Evolutionary conservation across 345 rosid species (phyloP).

Genomic region (Hibiscus mutabilis): DNA sequence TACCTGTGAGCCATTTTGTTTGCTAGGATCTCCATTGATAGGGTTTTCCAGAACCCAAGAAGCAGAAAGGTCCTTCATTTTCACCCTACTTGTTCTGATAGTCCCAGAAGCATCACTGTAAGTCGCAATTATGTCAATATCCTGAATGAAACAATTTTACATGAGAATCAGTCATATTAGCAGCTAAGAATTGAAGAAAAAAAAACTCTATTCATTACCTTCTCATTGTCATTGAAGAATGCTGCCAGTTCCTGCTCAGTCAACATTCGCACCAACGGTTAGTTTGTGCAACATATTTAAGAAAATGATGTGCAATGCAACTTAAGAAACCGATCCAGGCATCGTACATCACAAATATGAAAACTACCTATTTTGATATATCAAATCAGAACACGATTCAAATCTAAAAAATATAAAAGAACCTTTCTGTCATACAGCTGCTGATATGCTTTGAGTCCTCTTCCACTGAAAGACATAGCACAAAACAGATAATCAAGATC

Average conservation of each 20-base stretch:
- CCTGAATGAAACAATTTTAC: conserved; percentile 38
- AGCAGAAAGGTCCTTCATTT: conserved; percentile 80
- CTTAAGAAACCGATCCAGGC: neutral
- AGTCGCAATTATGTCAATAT: conserved; percentile 76
- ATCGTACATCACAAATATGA: neutral
- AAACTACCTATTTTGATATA: neutral
- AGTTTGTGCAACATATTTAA: conserved; percentile 6
- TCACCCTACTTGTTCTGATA: conserved; percentile 54
- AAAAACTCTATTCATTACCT: conserved; percentile 34
- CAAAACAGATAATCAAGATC: conserved; percentile 5
- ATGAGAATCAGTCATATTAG: conserved; percentile 22
- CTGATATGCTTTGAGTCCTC: conserved; percentile 32
- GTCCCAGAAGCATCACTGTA: conserved; percentile 69
- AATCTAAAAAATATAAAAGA: neutral
- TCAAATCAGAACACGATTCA: neutral
- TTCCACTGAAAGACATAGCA: conserved; percentile 30
- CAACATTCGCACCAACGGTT: conserved; percentile 4
- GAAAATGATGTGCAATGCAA: neutral
- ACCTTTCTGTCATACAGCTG: conserved; percentile 43
- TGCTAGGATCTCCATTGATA: conserved; percentile 27
- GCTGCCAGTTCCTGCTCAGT: conserved; percentile 24
- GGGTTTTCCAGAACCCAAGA: conserved; percentile 90
- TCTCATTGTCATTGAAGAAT: conserved; percentile 33
- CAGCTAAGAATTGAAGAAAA: neutral
- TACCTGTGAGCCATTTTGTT: conserved; percentile 46